A percentile compares a stretch with the other conserved stretches of the same genome.
These are phyloP conservation scores for Lepraria neglecta DNA, from an alignment of 495 filamentous ascomycete genomes.

Conservation along the genomic window DNA sequence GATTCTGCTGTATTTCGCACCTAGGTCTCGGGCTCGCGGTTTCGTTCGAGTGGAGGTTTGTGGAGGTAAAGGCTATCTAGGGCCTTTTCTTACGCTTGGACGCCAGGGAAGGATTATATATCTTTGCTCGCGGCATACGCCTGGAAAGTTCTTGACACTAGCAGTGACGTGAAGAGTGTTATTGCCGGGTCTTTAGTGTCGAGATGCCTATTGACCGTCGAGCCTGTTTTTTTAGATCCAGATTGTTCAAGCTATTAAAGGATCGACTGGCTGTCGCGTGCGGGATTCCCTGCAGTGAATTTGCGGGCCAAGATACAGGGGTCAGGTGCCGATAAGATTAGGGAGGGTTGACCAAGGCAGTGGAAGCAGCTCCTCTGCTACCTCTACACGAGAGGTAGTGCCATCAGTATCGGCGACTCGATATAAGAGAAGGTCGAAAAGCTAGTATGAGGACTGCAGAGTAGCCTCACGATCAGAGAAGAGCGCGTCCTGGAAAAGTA, in stretches of 20 bases:
- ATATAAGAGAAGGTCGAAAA: background rate
- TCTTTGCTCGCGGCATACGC: slow-evolving; percentile 11
- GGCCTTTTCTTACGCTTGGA: slow-evolving; percentile 15
- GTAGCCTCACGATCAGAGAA: background rate
- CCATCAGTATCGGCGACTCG: background rate
- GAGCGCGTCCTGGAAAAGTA: slow-evolving; percentile 2
- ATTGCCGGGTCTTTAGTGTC: slow-evolving; percentile 1
- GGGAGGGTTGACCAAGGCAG: background rate
- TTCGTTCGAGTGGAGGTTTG: background rate
- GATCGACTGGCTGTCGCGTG: slow-evolving; percentile 11
- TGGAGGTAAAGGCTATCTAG: background rate
- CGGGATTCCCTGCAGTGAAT: slow-evolving; percentile 4
- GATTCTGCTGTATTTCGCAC: background rate
- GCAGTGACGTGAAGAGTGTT: background rate
- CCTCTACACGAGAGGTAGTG: background rate
- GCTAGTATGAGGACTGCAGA: background rate
- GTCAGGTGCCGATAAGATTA: background rate
- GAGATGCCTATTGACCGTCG: background rate
- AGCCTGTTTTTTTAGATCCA: slow-evolving; percentile 2
- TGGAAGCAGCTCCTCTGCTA: background rate
- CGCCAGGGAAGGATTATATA: slow-evolving; percentile 9
- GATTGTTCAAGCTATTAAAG: slow-evolving; percentile 6
- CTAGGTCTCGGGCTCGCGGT: background rate
- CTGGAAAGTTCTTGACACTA: background rate
- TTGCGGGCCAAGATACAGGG: slow-evolving; percentile 6